Evolutionary conservation across 2,329 filamentous ascomycete species (phyloP), one percentile per base, ranked within the genome.

Genomic region (Fusarium torreyae): DNA sequence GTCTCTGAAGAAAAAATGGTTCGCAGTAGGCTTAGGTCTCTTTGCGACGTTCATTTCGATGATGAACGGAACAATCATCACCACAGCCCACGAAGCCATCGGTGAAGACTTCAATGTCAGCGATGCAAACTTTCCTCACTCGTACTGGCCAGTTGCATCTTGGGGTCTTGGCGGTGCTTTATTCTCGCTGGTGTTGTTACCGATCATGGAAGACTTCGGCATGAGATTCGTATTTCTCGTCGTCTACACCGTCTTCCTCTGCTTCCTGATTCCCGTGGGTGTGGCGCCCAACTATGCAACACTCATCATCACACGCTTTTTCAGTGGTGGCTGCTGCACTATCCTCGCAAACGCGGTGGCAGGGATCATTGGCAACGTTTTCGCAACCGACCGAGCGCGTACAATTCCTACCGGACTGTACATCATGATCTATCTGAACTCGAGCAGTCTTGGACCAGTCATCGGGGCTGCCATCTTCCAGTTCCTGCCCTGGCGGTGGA

Each of bases 41-140:
- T 63, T 66, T 2, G 61, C 66, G 2, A 69, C 66, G 0, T 69
- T 69, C 15, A 66, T 68, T 13, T 52, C 61, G 0, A 62, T 69
- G 60, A 60, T 69, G 60, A 69, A 69, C n/a, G 66, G 66, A 1
- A 62, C 65, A 28, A 69, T 69, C 36, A 69, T 69, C 5, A 69
- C 65, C 1, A 65, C 61, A 9, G 66, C 65, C 0, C 66, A 69
- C 0, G 51, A 66, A 38, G 55, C 61, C 2, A 69, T 69, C 0
- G 51, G 56, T 10, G 13, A 62, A 0, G 66, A 57, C 13, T 69
- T 69, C 2, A 57, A 48, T 1, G 22, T 69, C 0, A 69, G 61
- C 6, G 66, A 69, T 2, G 61, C 42, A 6, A 40, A 42, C 3
- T 69, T 69, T 0, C 61, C 66, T 3, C 60, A 69, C 3, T 69